Evolutionary conservation across 2,329 filamentous ascomycete species (phyloP).

Genomic region (Plectosphaerella sp.): DNA sequence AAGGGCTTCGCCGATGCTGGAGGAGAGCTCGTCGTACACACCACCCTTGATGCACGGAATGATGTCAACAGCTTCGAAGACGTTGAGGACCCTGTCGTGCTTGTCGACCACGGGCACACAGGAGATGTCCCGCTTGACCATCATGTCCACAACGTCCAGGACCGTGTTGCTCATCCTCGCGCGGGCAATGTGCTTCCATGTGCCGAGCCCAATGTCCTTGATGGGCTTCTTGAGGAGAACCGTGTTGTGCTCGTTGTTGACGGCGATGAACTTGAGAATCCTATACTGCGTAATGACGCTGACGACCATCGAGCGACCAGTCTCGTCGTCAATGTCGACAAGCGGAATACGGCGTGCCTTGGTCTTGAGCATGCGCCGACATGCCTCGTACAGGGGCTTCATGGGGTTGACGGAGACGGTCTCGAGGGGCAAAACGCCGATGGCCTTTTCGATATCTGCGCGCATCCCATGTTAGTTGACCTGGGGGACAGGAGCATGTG

Average conservation of each 20-base stretch:
- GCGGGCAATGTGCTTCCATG: conserved; percentile 75
- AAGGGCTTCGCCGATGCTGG: conserved; percentile 83
- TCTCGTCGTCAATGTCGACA: conserved; percentile 92
- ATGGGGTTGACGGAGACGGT: conserved; percentile 94
- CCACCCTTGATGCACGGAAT: conserved; percentile 94
- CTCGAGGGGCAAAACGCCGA: conserved; percentile 86
- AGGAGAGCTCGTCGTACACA: conserved; percentile 82
- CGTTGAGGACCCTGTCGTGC: conserved; percentile 76
- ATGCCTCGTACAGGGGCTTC: conserved; percentile 89
- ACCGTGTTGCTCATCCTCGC: conserved; percentile 87
- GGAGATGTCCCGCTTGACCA: conserved; percentile 91
- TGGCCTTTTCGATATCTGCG: conserved; percentile 88
- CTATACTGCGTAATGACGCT: conserved; percentile 98
- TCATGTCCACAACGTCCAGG: conserved; percentile 87
- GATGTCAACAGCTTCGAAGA: conserved; percentile 97
- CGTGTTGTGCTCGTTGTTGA: conserved; percentile 83
- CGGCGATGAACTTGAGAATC: conserved; percentile 96
- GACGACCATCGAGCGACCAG: conserved; percentile 84
- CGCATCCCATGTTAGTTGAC: not conserved
- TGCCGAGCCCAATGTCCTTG: conserved; percentile 78
- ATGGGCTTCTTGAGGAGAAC: conserved; percentile 84
- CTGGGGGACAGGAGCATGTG: not conserved
- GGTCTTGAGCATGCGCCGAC: conserved; percentile 88
- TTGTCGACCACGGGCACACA: conserved; percentile 89
- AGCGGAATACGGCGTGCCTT: conserved; percentile 90